Evolutionary conservation across 2,329 filamentous ascomycete genomes (phyloP).

Genomic region (Ophiostoma angusticollis): DNA sequence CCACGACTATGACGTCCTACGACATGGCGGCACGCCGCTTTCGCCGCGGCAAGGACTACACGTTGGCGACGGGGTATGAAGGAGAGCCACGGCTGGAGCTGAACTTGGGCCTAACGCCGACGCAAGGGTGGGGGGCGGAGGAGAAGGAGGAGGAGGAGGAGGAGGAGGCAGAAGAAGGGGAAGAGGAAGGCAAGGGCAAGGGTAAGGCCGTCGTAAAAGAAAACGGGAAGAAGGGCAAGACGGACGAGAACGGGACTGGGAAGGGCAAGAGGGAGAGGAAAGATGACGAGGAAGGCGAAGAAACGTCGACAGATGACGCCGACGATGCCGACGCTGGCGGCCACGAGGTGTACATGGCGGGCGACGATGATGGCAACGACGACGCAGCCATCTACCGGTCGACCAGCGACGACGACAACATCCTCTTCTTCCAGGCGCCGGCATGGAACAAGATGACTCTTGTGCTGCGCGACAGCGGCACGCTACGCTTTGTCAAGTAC

Average conservation of each 20-base stretch:
- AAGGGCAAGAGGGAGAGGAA: constrained; percentile 12
- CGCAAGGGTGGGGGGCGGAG: constrained; percentile 61
- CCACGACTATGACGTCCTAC: constrained; percentile 57
- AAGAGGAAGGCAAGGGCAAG: constrained; percentile 8
- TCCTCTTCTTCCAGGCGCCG: constrained; percentile 49
- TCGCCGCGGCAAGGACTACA: constrained; percentile 78
- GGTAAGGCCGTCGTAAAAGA: too few species aligned
- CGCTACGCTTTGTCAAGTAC: constrained; percentile 92
- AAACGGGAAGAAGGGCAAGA: constrained; percentile 20
- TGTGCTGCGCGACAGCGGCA: constrained; percentile 75
- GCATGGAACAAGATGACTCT: constrained; percentile 87
- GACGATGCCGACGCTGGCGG: constrained; percentile 45
- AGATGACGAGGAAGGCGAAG: constrained; percentile 7
- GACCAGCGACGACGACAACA: constrained; percentile 60
- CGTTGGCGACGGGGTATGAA: constrained; percentile 75
- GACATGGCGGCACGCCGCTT: constrained; percentile 79
- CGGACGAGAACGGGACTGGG: constrained; percentile 21
- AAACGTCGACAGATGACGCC: constrained; percentile 20
- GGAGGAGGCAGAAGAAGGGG: constrained; percentile 18
- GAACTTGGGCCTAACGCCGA: constrained; percentile 77
- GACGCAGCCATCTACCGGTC: constrained; percentile 78
- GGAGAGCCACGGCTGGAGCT: constrained; percentile 72
- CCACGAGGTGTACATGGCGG: constrained; percentile 89
- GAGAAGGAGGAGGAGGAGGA: constrained; percentile 33
- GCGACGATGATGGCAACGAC: constrained; percentile 55